These are phyloP conservation scores for Spinacia oleracea DNA, from an alignment of 179 eudicot species.

Conservation along the genomic window DNA sequence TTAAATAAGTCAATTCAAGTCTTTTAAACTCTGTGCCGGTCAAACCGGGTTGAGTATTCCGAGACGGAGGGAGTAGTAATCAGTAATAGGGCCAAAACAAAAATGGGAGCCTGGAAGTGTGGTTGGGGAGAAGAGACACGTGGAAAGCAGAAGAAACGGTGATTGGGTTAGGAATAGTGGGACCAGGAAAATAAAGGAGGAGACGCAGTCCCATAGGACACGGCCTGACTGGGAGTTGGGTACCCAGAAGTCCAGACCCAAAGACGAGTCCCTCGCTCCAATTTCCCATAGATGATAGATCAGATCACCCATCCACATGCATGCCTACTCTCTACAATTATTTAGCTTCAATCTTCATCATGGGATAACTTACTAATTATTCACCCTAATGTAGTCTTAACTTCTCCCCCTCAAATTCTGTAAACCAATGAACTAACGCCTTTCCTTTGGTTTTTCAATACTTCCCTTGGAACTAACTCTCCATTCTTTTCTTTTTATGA, in stretches of 20 bases:
- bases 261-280: constrained; percentile 27
- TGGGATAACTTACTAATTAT: too few species aligned
- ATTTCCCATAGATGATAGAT: constrained; percentile 42
- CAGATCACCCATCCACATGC: constrained; percentile 3
- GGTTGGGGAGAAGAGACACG: constrained; percentile 23
- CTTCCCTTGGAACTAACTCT: not conserved
- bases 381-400: too few species aligned
- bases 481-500: not conserved
- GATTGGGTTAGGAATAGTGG: constrained; percentile 6
- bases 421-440: not conserved
- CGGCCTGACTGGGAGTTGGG: constrained; percentile 17
- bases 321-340: not conserved
- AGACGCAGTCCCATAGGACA: constrained; percentile 27
- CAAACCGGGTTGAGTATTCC: too few species aligned
- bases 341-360: too few species aligned
- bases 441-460: not conserved
- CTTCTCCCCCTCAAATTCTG: not conserved
- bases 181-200: not conserved
- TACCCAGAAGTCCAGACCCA: not conserved
- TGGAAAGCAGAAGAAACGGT: constrained; percentile 18
- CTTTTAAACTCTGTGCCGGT: too few species aligned
- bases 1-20: too few species aligned
- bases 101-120: not conserved
- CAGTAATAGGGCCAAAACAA: not conserved
- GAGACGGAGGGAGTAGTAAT: too few species aligned